Conservation (phyloP, 345 rosid genomes). For the Balakata baccata region DNA sequence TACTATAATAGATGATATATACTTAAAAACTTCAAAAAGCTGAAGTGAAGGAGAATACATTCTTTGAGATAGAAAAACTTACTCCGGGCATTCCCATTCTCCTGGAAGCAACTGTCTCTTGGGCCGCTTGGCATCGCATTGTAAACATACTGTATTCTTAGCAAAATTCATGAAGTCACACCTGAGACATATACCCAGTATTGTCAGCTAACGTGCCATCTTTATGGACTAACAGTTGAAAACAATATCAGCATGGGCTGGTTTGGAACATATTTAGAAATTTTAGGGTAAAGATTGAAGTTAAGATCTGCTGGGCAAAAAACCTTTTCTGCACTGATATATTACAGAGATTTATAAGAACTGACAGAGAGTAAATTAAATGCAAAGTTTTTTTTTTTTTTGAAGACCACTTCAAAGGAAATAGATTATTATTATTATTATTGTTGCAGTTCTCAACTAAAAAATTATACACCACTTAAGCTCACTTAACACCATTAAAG, state of each 20-base stretch:
- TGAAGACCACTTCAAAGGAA: neutral
- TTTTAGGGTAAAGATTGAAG: neutral
- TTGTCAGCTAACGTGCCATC: slow-evolving; percentile 7
- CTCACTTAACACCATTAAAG: neutral
- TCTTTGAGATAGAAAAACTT: slow-evolving; percentile 37
- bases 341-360: slow-evolving; percentile 7
- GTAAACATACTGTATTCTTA: slow-evolving; percentile 85
- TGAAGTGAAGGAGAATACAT: neutral
- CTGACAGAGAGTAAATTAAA: neutral
- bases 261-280: neutral
- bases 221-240: neutral
- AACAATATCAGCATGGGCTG: neutral
- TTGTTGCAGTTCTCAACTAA: neutral
- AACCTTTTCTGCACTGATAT: neutral
- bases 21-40: neutral
- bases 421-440: neutral
- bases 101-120: slow-evolving; percentile 98
- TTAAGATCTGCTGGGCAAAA: slow-evolving; percentile 4
- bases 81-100: slow-evolving; percentile 99
- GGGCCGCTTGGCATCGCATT: slow-evolving; percentile 95
- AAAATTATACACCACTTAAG: neutral
- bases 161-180: slow-evolving; percentile 98
- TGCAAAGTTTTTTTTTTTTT: neutral
- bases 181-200: slow-evolving; percentile 41
- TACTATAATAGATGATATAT: neutral